phyloP scores from a whole-genome alignment of 2,329 filamentous ascomycete species.

The Aureobasidium musti region DNA sequence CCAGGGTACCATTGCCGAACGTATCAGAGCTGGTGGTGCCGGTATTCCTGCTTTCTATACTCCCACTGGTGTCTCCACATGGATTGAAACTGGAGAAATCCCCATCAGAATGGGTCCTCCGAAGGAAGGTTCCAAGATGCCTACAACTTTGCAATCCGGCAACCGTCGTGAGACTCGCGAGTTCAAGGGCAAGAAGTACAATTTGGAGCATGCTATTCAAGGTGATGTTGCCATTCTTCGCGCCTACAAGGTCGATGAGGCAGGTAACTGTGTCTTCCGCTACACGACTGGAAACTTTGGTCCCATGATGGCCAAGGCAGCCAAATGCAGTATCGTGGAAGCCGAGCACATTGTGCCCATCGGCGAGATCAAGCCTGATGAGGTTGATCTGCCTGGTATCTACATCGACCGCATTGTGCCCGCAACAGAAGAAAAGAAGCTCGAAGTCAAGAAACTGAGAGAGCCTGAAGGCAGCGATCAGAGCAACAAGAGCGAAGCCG shows the following conservation, averaged over 20 bases:
- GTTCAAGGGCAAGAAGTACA: conserved; percentile 85
- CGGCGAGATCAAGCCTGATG: conserved; percentile 71
- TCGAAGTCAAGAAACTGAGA: conserved; percentile 68
- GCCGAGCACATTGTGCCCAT: conserved; percentile 79
- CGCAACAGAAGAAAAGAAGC: conserved; percentile 67
- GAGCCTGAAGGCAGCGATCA: conserved; percentile 43
- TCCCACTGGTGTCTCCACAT: conserved; percentile 53
- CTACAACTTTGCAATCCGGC: conserved; percentile 69
- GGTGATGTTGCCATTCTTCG: conserved; percentile 94
- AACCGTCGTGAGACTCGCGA: conserved; percentile 87
- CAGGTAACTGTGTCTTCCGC: conserved; percentile 85
- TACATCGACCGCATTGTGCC: conserved; percentile 80
- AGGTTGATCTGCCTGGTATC: conserved; percentile 78
- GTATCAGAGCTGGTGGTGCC: conserved; percentile 81
- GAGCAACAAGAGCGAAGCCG: conserved; percentile 49
- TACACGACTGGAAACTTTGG: conserved; percentile 76
- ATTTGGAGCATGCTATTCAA: conserved; percentile 84
- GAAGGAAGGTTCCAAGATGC: conserved; percentile 36
- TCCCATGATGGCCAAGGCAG: conserved; percentile 78
- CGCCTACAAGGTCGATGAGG: conserved; percentile 87
- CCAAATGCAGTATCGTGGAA: conserved; percentile 75
- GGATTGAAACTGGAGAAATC: conserved; percentile 90
- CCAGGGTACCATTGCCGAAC: conserved; percentile 87
- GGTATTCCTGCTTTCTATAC: conserved; percentile 95
- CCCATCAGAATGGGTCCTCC: conserved; percentile 71